Base-by-base conservation (phyloP, 495 filamentous ascomycete genomes). In the Trichoderma erinaceum region DNA sequence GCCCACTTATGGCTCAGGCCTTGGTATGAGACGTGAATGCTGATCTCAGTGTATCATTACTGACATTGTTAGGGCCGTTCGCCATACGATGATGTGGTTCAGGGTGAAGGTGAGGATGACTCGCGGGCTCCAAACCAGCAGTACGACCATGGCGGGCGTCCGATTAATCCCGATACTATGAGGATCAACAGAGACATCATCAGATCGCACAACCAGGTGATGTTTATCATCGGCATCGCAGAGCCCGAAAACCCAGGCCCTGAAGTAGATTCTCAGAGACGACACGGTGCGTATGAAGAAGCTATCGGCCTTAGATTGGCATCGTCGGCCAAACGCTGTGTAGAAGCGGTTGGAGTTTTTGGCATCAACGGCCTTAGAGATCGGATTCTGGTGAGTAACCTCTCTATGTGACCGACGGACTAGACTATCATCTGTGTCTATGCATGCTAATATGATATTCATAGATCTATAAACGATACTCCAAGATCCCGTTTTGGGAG, bases 61-160 rank as follows among this genome's bases (percentile, higher is more conserved):
- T 29, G 21, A 43, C 41, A 15, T 41, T 21, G 5, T 63, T 27
- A 89, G 89, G 90, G 89, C 68, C 85, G 90, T 16, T 91, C 88
- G 11, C 88, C 88, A 64, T 92, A 90, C 68, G 88, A 92, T 71
- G 80, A 85, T 65, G 85, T 88, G 16, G 81, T 87, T 66, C 67
- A 72, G 50, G 75, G 75, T 75, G 76, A 73, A 72, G 76, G 79
- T 0, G 71, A 82, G 69, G 75, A 75, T 32, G 82, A 86, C 68
- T 73, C 72, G 46, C 84, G 82, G 70, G 80, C 74, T 38, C 79
- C 73, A 6, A 67, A 77, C 38, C 89, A 92, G 77, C 78, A 85
- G 58, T 92, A 90, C 75, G 89, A 92, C 76, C 82, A 84, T n/a
- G 82, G 85, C 66, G 90, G 89, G 16, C 86, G 88, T 66, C 87